A percentile compares a stretch with the other conserved stretches of the same genome.
Conservation (phyloP, 2,329 filamentous ascomycete genomes). For the Colletotrichum truncatum region DNA sequence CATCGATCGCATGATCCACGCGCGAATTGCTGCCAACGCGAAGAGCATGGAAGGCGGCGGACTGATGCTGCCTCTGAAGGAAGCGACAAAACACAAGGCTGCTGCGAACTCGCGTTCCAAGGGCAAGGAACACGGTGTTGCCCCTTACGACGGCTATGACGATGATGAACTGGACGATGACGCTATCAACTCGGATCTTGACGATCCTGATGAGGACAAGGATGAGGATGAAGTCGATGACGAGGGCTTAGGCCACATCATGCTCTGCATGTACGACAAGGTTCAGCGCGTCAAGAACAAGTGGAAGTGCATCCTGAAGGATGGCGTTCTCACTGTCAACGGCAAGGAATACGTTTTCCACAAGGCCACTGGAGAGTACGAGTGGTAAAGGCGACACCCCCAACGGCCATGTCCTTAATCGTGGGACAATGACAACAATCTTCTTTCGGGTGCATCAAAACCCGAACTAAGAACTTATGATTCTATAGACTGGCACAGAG, state of each 20-base stretch:
- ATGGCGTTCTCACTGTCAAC: conserved; percentile 92
- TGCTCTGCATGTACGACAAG: conserved; percentile 99
- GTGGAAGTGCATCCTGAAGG: conserved; percentile 99
- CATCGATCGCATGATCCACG: conserved; percentile 75
- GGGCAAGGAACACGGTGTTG: conserved; percentile 42
- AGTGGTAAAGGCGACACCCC: conserved; percentile 74
- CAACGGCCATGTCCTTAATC: not conserved
- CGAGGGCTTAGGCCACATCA: conserved; percentile 85
- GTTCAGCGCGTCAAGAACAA: conserved; percentile 99
- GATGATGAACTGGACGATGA: conserved; percentile 81
- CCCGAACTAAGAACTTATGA: not conserved
- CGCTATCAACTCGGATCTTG: conserved; percentile 97
- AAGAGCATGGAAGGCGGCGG: conserved; percentile 79
- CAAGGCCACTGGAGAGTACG: conserved; percentile 96
- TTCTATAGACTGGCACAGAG: not conserved
- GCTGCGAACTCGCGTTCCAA: conserved; percentile 29
- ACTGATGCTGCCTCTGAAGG: conserved; percentile 76
- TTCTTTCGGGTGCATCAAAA: not conserved
- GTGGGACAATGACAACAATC: not conserved
- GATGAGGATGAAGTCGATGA: conserved; percentile 90
- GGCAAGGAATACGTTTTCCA: conserved; percentile 98
- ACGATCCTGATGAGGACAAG: conserved; percentile 88
- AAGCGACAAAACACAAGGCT: conserved; percentile 54
- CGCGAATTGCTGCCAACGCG: conserved; percentile 71
- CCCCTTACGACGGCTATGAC: conserved; percentile 72